A percentile compares a stretch with the other conserved stretches of the same genome.
Conservation (phyloP, 1,284 basidiomycete genomes). For the Spongispora temasekensis region DNA sequence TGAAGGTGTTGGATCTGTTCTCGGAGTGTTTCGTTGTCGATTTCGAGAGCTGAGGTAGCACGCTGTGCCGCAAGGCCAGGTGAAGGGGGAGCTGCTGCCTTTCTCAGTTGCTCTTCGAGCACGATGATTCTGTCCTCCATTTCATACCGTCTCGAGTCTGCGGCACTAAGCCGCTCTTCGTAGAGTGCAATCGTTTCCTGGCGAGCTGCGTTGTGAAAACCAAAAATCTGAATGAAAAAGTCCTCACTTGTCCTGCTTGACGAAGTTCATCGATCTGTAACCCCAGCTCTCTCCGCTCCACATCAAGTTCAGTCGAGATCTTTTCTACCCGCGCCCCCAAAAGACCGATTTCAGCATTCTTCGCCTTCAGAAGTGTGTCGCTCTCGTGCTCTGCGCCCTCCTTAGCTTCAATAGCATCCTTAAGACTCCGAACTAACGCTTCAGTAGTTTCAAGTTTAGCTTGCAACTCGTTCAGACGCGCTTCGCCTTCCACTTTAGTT, state of each 20-base stretch:
- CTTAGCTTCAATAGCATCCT: conserved; percentile 53
- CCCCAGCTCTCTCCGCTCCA: conserved; percentile 67
- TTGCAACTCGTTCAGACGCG: conserved; percentile 47
- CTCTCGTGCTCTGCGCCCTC: conserved; percentile 54
- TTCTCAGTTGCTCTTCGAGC: conserved; percentile 59
- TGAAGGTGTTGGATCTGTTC: conserved; percentile 89
- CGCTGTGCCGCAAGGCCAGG: conserved; percentile 42
- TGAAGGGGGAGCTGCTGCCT: conserved; percentile 38
- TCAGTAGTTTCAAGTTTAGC: conserved; percentile 51
- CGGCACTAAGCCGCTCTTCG: conserved; percentile 78
- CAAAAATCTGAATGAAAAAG: conserved; percentile 5
- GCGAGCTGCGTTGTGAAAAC: conserved; percentile 4
- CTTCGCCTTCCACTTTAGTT: conserved; percentile 45
- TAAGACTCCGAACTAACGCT: conserved; percentile 47
- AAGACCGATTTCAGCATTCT: conserved; percentile 56
- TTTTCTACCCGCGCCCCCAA: conserved; percentile 54
- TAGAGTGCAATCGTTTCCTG: conserved; percentile 92
- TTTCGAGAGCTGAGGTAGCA: conserved; percentile 69
- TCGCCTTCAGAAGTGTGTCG: conserved; percentile 50
- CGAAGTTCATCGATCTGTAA: conserved; percentile 80
- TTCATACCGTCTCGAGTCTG: conserved; percentile 76
- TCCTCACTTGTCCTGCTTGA: conserved; percentile 74
- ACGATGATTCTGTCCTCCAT: conserved; percentile 68
- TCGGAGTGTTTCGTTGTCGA: conserved; percentile 90
- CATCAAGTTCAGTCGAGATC: conserved; percentile 53